These are phyloP conservation scores for Alternaria brassicicola DNA, from an alignment of 2,329 filamentous ascomycete species.

Conservation along the genomic window DNA sequence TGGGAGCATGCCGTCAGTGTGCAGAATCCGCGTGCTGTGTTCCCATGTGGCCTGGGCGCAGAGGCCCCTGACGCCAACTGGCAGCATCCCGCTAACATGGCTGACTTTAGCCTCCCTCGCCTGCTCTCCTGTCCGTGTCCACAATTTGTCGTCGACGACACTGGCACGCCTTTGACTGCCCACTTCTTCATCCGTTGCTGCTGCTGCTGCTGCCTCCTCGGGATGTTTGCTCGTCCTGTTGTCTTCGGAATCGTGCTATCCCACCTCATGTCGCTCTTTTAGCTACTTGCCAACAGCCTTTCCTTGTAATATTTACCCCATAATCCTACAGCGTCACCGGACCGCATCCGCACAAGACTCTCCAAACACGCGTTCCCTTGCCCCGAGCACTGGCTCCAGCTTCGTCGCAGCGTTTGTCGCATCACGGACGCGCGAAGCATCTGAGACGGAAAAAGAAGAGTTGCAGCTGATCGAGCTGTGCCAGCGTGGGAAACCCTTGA, in stretches of 20 bases:
- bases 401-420: constrained; percentile 11
- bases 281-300: constrained; percentile 36
- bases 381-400: constrained; percentile 10
- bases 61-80: constrained; percentile 16
- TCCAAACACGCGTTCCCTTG: constrained; percentile 18
- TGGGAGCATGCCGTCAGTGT: neutral
- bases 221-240: constrained; percentile 42
- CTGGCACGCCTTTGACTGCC: constrained; percentile 25
- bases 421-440: constrained; percentile 27
- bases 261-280: constrained; percentile 49
- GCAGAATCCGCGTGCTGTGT: constrained; percentile 8
- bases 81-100: constrained; percentile 8
- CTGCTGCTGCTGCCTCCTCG: constrained; percentile 39
- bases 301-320: constrained; percentile 42
- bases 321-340: constrained; percentile 38
- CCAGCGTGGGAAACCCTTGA: constrained; percentile 38
- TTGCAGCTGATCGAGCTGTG: constrained; percentile 23
- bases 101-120: constrained; percentile 12
- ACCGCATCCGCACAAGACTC: constrained; percentile 25
- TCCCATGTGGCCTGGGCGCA: constrained; percentile 12
- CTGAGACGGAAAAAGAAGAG: constrained; percentile 24
- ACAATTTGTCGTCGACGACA: constrained; percentile 27
- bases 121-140: constrained; percentile 19
- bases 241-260: constrained; percentile 36
- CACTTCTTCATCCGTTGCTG: constrained; percentile 28